Base-by-base conservation (phyloP, 148 eudicot genomes). In the Chenopodium album region DNA sequence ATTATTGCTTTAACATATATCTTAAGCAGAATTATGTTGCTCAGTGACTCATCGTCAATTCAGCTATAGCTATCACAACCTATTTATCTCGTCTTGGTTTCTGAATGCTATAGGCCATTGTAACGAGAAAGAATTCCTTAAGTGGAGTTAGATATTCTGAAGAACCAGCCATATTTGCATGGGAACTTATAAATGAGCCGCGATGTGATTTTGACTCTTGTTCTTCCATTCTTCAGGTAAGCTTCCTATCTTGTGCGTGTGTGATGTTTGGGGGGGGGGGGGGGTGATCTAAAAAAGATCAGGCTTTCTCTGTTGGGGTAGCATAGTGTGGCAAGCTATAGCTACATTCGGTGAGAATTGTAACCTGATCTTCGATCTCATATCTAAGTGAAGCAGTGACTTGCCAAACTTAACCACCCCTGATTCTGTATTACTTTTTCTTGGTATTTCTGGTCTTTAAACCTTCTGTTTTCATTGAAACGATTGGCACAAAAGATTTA, bases 101-200 rank as follows among this genome's bases (percentile, higher is more conserved):
- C 44, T 79, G 44, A 47, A 56, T 75, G 71, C 62, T 76, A 65
- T 70, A 88, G 91, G 87, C 90, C 77, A 86, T 90, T 9, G n/a
- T 89, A 74, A 86, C 90, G 7, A 84, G 91, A 82, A 87, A 82
- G 82, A 90, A 89, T 80, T 85, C 90, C 9, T 75, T 84, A 63
- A 88, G 82, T 31, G 90, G 93, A 73, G 86, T 88, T 74, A 82
- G 73, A 73, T 90, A 88, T 76, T 81, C 82, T 12, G 90, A 89
- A 34, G 91, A 89, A 62, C 91, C 91, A 6, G 85, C 91, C 20
- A 86, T 91, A 48, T 89, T 89, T 83, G 91, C 88, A 19, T 89
- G 91, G 91, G 91, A 89, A 73, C 87, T 89, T 70, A 89, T 89
- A 76, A 89, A 89, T 59, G 93, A 89, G 80, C 91, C 91, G 11